These are phyloP conservation scores for Senecio squalidus DNA, from an alignment of 140 eudicot genomes.

Conservation along the genomic window DNA sequence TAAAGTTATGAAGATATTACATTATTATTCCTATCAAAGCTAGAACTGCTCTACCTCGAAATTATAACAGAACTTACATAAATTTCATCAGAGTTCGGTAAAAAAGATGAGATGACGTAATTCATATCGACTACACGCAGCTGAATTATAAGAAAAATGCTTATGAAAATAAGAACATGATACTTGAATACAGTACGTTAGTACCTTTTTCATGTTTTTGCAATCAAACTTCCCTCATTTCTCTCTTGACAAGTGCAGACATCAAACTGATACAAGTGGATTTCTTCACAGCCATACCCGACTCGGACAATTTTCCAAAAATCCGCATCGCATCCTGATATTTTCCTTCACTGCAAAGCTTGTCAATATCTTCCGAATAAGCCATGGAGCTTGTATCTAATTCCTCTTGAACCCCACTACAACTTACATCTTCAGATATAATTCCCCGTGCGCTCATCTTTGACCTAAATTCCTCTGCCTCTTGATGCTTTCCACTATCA, in stretches of 20 bases:
- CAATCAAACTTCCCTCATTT: slow-evolving; percentile 28
- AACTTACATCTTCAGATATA: slow-evolving; percentile 9
- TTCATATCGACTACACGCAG: too few relatives aligned
- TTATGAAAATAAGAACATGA: background rate
- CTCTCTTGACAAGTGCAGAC: slow-evolving; percentile 61
- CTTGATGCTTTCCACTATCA: slow-evolving; percentile 45
- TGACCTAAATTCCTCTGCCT: slow-evolving; percentile 46
- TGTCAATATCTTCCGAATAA: slow-evolving; percentile 44
- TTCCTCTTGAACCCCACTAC: slow-evolving; percentile 30
- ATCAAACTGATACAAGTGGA: slow-evolving; percentile 58
- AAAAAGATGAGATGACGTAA: too few relatives aligned
- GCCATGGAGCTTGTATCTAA: slow-evolving; percentile 28
- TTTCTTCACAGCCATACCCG: slow-evolving; percentile 51
- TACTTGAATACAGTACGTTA: too few relatives aligned
- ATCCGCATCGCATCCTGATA: slow-evolving; percentile 67
- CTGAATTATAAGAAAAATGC: slow-evolving; percentile 5
- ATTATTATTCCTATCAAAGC: too few relatives aligned
- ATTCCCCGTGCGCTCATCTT: slow-evolving; percentile 40
- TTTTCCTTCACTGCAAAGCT: slow-evolving; percentile 60
- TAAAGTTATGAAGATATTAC: too few relatives aligned
- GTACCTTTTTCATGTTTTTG: slow-evolving; percentile 17
- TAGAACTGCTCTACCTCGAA: too few relatives aligned
- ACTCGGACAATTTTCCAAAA: slow-evolving; percentile 41
- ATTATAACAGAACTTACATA: too few relatives aligned
- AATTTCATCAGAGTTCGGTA: too few relatives aligned